These are phyloP conservation scores for Strobilomyces dryophilus DNA, from an alignment of 768 basidiomycete species.

Conservation along the genomic window DNA sequence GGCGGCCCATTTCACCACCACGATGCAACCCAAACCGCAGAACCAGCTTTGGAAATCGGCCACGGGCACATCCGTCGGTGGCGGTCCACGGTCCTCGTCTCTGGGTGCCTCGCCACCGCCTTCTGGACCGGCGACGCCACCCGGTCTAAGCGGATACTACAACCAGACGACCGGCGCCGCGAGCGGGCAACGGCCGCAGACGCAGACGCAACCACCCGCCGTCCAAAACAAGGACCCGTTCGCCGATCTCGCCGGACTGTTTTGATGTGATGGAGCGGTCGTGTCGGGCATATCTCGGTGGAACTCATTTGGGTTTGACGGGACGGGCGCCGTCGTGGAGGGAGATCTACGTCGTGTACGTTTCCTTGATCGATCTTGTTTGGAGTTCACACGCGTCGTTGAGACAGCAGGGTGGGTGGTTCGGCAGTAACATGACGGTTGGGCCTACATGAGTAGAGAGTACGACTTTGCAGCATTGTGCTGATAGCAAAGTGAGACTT, in stretches of 20 bases:
- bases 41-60: constrained; percentile 1
- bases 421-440: too few relatives aligned
- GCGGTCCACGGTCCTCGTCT: constrained; percentile 5
- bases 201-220: constrained; percentile 17
- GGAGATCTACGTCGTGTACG: too few relatives aligned
- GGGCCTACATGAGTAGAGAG: too few relatives aligned
- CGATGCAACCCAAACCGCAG: constrained; percentile 19
- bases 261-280: constrained; percentile 35
- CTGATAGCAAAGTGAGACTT: too few relatives aligned
- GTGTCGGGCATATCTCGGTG: neutral
- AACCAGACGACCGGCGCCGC: constrained; percentile 2
- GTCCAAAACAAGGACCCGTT: constrained; percentile 70
- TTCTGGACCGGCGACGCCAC: constrained; percentile 13
- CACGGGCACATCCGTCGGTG: neutral
- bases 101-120: constrained; percentile 9
- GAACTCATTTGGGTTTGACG: neutral
- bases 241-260: constrained; percentile 75
- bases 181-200: constrained; percentile 20
- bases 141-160: constrained; percentile 2
- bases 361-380: too few relatives aligned
- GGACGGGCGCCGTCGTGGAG: too few relatives aligned
- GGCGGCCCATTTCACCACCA: constrained; percentile 10
- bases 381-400: too few relatives aligned
- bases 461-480: too few relatives aligned
- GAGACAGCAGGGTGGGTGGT: too few relatives aligned